A percentile compares a stretch with the other conserved stretches of the same genome.
These are phyloP conservation scores for Penicillium oxalicum DNA, from an alignment of 2,329 filamentous ascomycete genomes.

Conservation along the genomic window DNA sequence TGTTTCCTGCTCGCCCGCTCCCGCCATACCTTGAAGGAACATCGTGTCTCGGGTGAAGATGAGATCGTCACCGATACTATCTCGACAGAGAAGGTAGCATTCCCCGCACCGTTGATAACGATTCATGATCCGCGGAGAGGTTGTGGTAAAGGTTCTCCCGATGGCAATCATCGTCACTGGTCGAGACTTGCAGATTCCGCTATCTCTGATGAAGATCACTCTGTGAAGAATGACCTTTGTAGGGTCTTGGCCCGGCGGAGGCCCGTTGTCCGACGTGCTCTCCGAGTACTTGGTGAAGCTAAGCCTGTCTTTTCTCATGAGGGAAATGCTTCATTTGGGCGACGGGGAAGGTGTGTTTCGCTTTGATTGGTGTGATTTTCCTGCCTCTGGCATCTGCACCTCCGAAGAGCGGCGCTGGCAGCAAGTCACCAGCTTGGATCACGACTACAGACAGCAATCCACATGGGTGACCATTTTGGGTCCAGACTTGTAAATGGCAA, in stretches of 20 bases:
- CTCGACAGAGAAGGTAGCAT: slow-evolving; percentile 15
- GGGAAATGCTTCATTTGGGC: neutral
- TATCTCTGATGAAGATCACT: neutral
- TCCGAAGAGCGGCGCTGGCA: too few species aligned
- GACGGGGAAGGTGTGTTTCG: neutral
- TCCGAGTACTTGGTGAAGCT: neutral
- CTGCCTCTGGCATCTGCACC: too few species aligned
- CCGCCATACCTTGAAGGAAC: neutral
- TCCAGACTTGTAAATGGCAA: too few species aligned
- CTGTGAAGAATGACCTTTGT: neutral
- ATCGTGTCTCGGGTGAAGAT: neutral
- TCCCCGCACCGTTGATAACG: neutral
- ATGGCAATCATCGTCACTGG: slow-evolving; percentile 6
- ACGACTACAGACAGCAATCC: too few species aligned
- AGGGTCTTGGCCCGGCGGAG: slow-evolving; percentile 22
- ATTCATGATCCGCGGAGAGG: neutral
- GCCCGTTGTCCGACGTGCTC: slow-evolving; percentile 7
- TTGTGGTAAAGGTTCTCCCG: neutral
- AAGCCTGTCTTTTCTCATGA: neutral
- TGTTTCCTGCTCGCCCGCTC: neutral
- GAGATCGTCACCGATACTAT: slow-evolving; percentile 4
- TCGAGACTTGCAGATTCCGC: slow-evolving; percentile 5
- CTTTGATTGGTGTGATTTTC: neutral
- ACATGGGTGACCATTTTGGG: too few species aligned
- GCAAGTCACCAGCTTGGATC: too few species aligned